Evolutionary conservation across 2,329 filamentous ascomycete genomes (phyloP), one percentile per base, ranked within the genome.

Genomic region (Sordariomycetes sp.): DNA sequence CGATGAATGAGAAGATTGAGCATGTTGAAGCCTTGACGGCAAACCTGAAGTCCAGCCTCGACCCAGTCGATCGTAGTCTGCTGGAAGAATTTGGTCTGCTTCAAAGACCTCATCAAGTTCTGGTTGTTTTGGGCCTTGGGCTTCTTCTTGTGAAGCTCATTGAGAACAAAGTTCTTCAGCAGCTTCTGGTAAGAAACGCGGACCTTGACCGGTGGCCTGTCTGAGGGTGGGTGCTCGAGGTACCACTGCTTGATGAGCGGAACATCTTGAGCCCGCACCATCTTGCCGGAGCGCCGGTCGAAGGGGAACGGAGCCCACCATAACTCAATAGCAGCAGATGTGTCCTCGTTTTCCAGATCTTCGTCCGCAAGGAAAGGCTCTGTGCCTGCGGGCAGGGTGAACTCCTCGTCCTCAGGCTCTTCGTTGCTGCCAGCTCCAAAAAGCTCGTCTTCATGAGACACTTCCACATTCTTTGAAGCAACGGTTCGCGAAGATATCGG

Each of bases 291-390:
- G 37, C 92, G 77, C 49, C 87, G 80, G 58, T 98, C 81, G 55
- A 98, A 98, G 1, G 93, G 92, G 54, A 85, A 94, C 17, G 92
- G 93, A 19, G 92, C 90, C 93, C 93, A 98, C 90, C 92, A 98
- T 16, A 98, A 66, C 33, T 86, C 79, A 43, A 98, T 94, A 3
- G 92, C 93, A 10, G 86, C 82, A 4, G 88, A 75, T 5, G 92
- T 98, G 39, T 96, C 86, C 12, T 82, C 77, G 4, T 83, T 95
- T 50, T 87, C 90, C 2, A 98, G 66, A 24, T 92, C 84, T 49
- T 96, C 85, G 5, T 94, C 86, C 0, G 75, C 79, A 45, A 98
- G 68, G 65, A 98, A 98, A 3, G 92, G 87, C 56, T 94, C 82
- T 6, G 86, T 68, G 25, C 81, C 79, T 4, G 67, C 73, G 1